These are phyloP conservation scores for Hymenoscyphus fraxineus DNA, from an alignment of 2,329 filamentous ascomycete genomes.

Conservation along the genomic window DNA sequence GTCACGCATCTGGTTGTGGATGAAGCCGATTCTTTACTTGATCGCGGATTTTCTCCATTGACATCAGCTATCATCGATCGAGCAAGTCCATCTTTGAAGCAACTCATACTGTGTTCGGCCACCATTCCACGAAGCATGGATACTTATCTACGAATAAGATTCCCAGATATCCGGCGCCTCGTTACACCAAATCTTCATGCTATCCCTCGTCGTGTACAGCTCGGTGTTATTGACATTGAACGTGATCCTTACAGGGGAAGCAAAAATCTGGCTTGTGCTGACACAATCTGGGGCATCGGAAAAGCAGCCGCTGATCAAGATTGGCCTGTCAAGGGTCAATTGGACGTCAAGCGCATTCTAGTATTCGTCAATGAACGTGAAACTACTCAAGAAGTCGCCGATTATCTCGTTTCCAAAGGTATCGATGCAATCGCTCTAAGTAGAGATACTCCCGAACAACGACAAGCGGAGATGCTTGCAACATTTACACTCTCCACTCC, in stretches of 20 bases:
- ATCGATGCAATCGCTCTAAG: conserved; percentile 84
- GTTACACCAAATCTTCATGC: conserved; percentile 95
- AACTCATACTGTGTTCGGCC: conserved; percentile 89
- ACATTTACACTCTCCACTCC: conserved; percentile 60
- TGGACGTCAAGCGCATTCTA: conserved; percentile 78
- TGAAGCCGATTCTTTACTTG: conserved; percentile 93
- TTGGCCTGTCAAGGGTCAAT: conserved; percentile 49
- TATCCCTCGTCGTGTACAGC: conserved; percentile 88
- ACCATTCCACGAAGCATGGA: conserved; percentile 92
- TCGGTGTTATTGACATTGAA: conserved; percentile 87
- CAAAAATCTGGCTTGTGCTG: conserved; percentile 87
- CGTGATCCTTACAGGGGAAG: conserved; percentile 93
- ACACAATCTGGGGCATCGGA: conserved; percentile 90
- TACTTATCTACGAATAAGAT: conserved; percentile 74
- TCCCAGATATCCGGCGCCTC: conserved; percentile 78
- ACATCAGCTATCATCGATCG: conserved; percentile 82
- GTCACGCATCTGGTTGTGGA: conserved; percentile 87
- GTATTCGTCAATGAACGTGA: conserved; percentile 98
- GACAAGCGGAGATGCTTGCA: conserved; percentile 71
- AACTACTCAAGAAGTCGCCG: conserved; percentile 74
- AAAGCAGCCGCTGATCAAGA: conserved; percentile 64
- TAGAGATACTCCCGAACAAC: conserved; percentile 74
- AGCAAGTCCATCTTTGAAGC: conserved; percentile 73
- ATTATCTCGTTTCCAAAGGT: conserved; percentile 77
- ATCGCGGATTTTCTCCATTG: conserved; percentile 83